Evolutionary conservation across 352 stramenopile genomes (phyloP).

Genomic region (Pythium guiyangense): DNA sequence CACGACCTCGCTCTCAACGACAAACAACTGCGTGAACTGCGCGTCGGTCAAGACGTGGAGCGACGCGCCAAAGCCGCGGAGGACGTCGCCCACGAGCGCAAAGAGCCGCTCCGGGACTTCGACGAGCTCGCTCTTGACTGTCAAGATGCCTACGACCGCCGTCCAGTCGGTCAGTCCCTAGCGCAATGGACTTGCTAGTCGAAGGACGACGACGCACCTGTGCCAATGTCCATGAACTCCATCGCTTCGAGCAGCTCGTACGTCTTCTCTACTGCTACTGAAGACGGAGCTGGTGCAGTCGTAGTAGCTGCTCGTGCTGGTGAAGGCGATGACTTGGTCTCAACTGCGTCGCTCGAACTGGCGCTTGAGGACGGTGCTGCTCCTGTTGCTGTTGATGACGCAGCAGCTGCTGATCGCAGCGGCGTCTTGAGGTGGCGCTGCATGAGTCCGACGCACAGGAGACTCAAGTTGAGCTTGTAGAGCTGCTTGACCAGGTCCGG

Average conservation of each 20-base stretch:
- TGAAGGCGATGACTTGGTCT: neutral
- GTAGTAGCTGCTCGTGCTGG: neutral
- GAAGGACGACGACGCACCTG: constrained; percentile 21
- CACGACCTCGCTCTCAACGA: constrained; percentile 74
- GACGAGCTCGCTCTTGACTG: constrained; percentile 81
- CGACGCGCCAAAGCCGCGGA: constrained; percentile 55
- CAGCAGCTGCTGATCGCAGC: constrained; percentile 11
- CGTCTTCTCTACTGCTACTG: constrained; percentile 41
- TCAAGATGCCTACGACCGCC: constrained; percentile 78
- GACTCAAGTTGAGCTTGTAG: constrained; percentile 84
- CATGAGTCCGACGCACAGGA: constrained; percentile 82
- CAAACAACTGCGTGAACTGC: constrained; percentile 70
- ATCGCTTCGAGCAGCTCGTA: constrained; percentile 86
- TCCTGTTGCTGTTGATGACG: neutral
- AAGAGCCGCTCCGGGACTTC: constrained; percentile 62
- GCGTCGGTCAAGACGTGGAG: constrained; percentile 56
- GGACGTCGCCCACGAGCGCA: constrained; percentile 53
- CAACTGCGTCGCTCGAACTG: constrained; percentile 1
- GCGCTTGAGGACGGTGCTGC: no score
- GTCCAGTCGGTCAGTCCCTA: neutral
- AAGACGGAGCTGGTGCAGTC: constrained; percentile 10
- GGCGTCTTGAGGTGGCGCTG: constrained; percentile 71
- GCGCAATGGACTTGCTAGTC: neutral
- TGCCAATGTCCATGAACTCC: constrained; percentile 88
- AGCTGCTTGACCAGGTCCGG: constrained; percentile 82